Percentiles rank a stretch among this genome's conserved stretches.
These are phyloP conservation scores for Balakata baccata DNA, from an alignment of 345 rosid genomes.

Conservation along the genomic window DNA sequence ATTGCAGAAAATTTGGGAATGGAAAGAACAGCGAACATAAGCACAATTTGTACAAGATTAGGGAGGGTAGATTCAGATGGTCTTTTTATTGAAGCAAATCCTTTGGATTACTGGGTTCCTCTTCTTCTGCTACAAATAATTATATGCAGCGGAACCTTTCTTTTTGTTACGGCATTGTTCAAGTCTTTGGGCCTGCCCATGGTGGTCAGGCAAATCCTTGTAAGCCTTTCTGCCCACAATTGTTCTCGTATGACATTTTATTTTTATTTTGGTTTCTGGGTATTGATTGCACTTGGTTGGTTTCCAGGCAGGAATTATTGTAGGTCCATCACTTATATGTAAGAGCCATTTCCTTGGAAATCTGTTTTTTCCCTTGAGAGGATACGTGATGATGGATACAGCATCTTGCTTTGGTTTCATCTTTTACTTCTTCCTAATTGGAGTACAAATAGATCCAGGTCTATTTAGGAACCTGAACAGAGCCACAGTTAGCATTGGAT, in stretches of 20 bases:
- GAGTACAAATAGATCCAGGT: conserved; percentile 19
- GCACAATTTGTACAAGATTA: neutral
- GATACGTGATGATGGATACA: conserved; percentile 4
- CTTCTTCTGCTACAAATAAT: conserved; percentile 18
- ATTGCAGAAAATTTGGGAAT: neutral
- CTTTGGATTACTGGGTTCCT: neutral
- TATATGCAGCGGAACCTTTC: conserved; percentile 8
- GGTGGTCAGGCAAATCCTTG: conserved; percentile 23
- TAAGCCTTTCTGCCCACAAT: neutral
- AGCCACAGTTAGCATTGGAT: conserved; percentile 11
- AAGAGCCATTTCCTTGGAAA: neutral
- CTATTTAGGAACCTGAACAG: conserved; percentile 18
- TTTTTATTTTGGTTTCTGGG: too few species aligned
- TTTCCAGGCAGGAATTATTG: conserved; percentile 19
- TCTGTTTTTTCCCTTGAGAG: conserved; percentile 10
- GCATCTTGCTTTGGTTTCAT: conserved; percentile 12
- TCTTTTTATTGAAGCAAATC: neutral
- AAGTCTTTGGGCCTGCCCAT: conserved; percentile 13
- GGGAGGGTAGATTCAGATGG: neutral
- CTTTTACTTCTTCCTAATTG: conserved; percentile 26
- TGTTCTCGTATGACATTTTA: neutral
- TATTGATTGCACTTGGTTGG: neutral
- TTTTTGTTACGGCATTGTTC: conserved; percentile 12
- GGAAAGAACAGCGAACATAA: neutral
- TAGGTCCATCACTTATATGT: conserved; percentile 24